phyloP scores from a whole-genome alignment of 2,329 filamentous ascomycete genomes.

The Epicoccum sorghinum region DNA sequence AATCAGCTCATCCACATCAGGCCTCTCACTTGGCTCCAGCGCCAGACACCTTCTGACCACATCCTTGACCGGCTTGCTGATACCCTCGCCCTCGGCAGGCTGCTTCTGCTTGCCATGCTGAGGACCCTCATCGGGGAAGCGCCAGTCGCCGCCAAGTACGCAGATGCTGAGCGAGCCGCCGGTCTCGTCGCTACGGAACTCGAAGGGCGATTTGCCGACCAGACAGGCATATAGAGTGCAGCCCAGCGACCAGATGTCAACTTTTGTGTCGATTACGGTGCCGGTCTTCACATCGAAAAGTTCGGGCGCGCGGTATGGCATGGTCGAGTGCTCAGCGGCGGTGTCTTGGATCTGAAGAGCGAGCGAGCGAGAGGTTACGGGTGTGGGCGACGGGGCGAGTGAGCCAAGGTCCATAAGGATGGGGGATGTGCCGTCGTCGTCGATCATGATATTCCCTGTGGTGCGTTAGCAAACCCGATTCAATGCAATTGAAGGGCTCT shows the following conservation, averaged over 20 bases:
- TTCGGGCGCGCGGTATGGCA: slow-evolving; percentile 97
- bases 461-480: slow-evolving; percentile 18
- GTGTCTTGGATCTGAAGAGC: slow-evolving; percentile 93
- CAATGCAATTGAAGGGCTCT: no score
- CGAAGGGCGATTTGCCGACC: slow-evolving; percentile 95
- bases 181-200: slow-evolving; percentile 93
- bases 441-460: slow-evolving; percentile 93
- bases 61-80: slow-evolving; percentile 83
- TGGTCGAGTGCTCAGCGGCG: slow-evolving; percentile 94
- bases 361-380: slow-evolving; percentile 86
- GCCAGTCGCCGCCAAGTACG: slow-evolving; percentile 91
- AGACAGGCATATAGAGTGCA: slow-evolving; percentile 98
- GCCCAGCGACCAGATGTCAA: slow-evolving; percentile 96
- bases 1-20: slow-evolving; percentile 85
- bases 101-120: slow-evolving; percentile 61
- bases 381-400: slow-evolving; percentile 82
- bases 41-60: slow-evolving; percentile 84
- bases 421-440: slow-evolving; percentile 83
- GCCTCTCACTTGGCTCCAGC: slow-evolving; percentile 86
- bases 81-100: slow-evolving; percentile 57
- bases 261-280: slow-evolving; percentile 89
- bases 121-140: slow-evolving; percentile 85
- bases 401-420: slow-evolving; percentile 98
- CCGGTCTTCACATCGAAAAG: slow-evolving; percentile 98
- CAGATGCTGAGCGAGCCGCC: slow-evolving; percentile 92